Evolutionary conservation across 768 basidiomycete species (phyloP), one percentile per base, ranked within the genome.

Genomic region (Pholiota conissans): DNA sequence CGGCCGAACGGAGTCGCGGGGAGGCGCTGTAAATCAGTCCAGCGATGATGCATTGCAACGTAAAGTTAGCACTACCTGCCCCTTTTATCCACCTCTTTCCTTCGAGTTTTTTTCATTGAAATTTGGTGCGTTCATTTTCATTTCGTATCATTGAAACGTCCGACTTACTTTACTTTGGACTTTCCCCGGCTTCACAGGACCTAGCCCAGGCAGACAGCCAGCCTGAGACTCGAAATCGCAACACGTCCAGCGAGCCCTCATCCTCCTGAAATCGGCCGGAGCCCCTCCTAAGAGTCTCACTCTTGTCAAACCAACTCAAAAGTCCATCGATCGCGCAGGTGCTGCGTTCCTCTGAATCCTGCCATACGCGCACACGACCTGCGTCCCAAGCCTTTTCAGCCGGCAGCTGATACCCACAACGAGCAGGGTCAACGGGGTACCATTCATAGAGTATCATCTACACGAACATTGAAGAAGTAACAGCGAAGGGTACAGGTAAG

Each of bases 21-120:
- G 32, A 45, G 40, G 40, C 50, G 57, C 46, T 58, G 52, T 30
- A 42, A 27, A 28, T n/a, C 24, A 20, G 30, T 18, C 60, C n/a
- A n/a, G n/a, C n/a, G n/a, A n/a, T n/a, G n/a, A n/a, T n/a, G n/a
- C n/a, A n/a, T n/a, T n/a, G n/a, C n/a, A n/a, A n/a, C n/a, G n/a
- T n/a, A n/a, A n/a, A n/a, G n/a, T n/a, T n/a, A n/a, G 69, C 32
- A 67, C 64, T 40, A 63, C 64, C 51, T 55, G 58, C 18, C 51
- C 50, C 52, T 64, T 56, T 26, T 63, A 34, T 27, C 61, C 60
- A 11, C 42, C 52, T 27, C 52, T 55, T 46, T 49, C 7, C 6
- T 9, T 22, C 9, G 10, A n/a, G 20, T 45, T 45, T 45, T 45
- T 20, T 20, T 40, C 37, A 18, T 7, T 20, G 7, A 39, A 39